phyloP scores from a whole-genome alignment of 225 moss, liverwort and hornwort species.

The Rhytidiadelphus loreus region DNA sequence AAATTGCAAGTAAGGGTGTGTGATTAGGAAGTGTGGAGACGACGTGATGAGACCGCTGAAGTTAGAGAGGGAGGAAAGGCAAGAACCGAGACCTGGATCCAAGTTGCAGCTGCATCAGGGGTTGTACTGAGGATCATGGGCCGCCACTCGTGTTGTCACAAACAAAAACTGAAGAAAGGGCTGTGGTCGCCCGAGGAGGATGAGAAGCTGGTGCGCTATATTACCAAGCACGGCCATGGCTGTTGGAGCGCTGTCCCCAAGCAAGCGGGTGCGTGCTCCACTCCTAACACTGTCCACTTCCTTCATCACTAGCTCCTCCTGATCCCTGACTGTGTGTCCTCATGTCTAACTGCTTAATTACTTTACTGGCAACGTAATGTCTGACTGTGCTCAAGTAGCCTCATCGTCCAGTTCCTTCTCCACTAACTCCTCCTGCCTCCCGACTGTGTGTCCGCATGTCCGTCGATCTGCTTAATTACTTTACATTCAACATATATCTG shows the following conservation, averaged over 20 bases:
- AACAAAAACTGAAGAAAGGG: conserved; percentile 91
- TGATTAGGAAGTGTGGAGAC: not conserved
- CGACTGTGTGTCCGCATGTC: not conserved
- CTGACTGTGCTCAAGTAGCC: not conserved
- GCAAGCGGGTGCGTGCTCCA: conserved; percentile 59
- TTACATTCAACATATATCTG: not conserved
- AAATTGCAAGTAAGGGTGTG: not conserved
- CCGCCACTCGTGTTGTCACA: conserved; percentile 85
- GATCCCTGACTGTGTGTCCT: not conserved
- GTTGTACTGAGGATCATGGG: conserved; percentile 41
- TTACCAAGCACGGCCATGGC: conserved; percentile 85
- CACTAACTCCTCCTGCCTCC: not conserved
- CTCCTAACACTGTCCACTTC: not conserved
- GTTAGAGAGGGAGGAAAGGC: conserved; percentile 1
- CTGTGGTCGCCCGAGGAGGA: conserved; percentile 98
- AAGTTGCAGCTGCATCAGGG: not conserved
- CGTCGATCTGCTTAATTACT: not conserved
- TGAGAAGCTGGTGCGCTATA: conserved; percentile 81
- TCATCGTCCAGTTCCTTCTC: not conserved
- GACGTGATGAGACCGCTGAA: conserved; percentile 7
- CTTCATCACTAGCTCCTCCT: not conserved
- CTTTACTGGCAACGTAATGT: not conserved
- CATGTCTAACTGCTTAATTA: not conserved
- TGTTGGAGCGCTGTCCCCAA: conserved; percentile 99
- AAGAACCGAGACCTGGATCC: not conserved